These are phyloP conservation scores for Astrephomene gubernaculifera DNA, from an alignment of 139 green algal genomes.

Conservation along the genomic window DNA sequence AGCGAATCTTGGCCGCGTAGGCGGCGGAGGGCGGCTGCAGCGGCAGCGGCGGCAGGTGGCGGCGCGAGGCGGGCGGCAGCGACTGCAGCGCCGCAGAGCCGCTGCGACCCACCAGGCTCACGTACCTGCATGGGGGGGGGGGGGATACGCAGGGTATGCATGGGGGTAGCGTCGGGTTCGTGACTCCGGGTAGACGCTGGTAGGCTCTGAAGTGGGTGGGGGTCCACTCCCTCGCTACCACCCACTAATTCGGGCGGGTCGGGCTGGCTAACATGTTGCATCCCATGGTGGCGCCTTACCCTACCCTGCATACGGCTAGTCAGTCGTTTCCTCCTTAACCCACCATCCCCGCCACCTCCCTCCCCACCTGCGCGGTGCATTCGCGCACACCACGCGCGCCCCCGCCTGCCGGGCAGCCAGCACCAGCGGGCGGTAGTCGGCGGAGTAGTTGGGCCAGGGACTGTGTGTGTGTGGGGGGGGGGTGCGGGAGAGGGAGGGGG, in stretches of 20 bases:
- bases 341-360: background rate
- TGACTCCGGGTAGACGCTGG: too few species aligned
- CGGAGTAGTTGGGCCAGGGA: constrained; percentile 64
- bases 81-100: constrained; percentile 41
- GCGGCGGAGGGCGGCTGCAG: constrained; percentile 21
- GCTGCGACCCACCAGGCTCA: constrained; percentile 49
- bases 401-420: constrained; percentile 10
- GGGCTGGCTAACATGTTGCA: too few species aligned
- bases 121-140: constrained; percentile 21
- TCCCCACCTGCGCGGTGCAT: constrained; percentile 54
- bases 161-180: too few species aligned
- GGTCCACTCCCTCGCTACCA: too few species aligned
- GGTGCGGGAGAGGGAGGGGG: background rate
- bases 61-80: constrained; percentile 14
- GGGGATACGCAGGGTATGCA: too few species aligned
- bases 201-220: too few species aligned
- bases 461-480: background rate
- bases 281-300: too few species aligned
- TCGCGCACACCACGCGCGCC: constrained; percentile 59
- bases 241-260: too few species aligned
- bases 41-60: constrained; percentile 51
- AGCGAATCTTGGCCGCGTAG: constrained; percentile 48
- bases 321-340: background rate
- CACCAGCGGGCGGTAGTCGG: constrained; percentile 65
- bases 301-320: too few species aligned